Percentiles rank a stretch among this genome's conserved stretches.
Evolutionary conservation across 805 yeast species (phyloP).

Genomic region (Yarrowia sp.): DNA sequence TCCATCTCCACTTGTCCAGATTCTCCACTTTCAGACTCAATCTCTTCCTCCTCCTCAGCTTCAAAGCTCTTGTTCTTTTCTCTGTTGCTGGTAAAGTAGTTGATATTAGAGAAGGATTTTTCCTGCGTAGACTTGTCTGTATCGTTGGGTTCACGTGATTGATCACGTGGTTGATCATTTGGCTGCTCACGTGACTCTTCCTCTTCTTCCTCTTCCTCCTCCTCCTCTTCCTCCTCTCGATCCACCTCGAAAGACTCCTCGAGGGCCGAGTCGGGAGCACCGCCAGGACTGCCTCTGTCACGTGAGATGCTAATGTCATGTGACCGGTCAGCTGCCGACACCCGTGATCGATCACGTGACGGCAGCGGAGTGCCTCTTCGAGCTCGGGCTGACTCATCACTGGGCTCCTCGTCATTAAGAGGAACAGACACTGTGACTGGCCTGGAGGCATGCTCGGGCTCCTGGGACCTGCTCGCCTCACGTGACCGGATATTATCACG

Average conservation of each 20-base stretch:
- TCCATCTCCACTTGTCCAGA: not conserved
- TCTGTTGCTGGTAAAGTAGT: constrained; percentile 23
- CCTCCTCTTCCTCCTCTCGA: not conserved
- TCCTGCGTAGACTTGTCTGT: not conserved
- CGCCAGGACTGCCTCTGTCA: constrained; percentile 28
- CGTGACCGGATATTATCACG: not conserved
- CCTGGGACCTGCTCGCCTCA: not conserved
- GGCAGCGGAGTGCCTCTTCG: constrained; percentile 23
- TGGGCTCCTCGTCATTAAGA: constrained; percentile 13
- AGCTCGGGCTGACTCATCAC: not conserved
- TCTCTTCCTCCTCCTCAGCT: constrained; percentile 1
- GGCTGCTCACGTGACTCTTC: not conserved
- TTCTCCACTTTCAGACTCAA: constrained; percentile 2
- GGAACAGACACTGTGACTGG: constrained; percentile 5
- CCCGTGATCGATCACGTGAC: constrained; percentile 8
- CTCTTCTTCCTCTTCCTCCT: not conserved
- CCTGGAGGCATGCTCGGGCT: not conserved
- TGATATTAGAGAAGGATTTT: constrained; percentile 19
- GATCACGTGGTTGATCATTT: not conserved
- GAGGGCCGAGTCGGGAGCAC: constrained; percentile 30
- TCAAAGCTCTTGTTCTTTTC: constrained; percentile 23
- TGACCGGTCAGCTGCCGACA: not conserved
- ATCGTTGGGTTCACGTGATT: not conserved
- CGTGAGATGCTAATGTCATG: constrained; percentile 27
- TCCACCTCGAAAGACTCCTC: constrained; percentile 11